Conservation (phyloP, 768 basidiomycete genomes). For the Tulasnella calospora region DNA sequence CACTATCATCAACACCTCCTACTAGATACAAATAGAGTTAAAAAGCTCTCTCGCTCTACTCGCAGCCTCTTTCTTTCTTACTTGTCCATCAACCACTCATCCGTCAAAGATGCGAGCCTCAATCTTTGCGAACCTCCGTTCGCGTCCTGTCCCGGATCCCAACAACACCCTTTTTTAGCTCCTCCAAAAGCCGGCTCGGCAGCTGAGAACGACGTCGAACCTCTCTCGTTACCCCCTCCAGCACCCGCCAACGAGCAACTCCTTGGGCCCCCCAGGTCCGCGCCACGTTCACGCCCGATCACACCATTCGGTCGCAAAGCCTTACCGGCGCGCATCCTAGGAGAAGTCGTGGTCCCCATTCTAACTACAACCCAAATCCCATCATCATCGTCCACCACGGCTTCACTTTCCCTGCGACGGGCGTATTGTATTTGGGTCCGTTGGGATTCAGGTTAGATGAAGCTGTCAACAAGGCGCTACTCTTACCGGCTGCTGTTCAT, state of each 20-base stretch:
- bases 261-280: neutral
- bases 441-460: constrained; percentile 74
- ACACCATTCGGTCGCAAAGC: constrained; percentile 34
- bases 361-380: too few relatives aligned
- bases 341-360: too few relatives aligned
- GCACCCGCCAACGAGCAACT: neutral
- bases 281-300: constrained; percentile 39
- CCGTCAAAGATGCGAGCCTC: constrained; percentile 12
- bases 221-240: constrained; percentile 19
- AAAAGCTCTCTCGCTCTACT: too few relatives aligned
- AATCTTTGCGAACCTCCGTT: constrained; percentile 12
- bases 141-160: neutral
- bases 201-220: neutral
- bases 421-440: constrained; percentile 69
- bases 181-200: neutral
- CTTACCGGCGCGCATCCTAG: constrained; percentile 37
- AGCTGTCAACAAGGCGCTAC: constrained; percentile 70
- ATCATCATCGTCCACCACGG: too few relatives aligned
- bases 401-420: too few relatives aligned
- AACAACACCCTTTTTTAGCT: neutral
- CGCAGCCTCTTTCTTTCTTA: too few relatives aligned
- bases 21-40: too few relatives aligned
- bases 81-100: neutral
- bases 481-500: constrained; percentile 54
- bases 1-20: neutral